Evolutionary conservation across 306 rosid species (phyloP).

Genomic region (Medicago truncatula): MtrunA17r5.0-ANR NC_053046.1:4028501-4029000

Average conservation of each 20-base stretch:
- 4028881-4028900: conserved; percentile 69
- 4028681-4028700: conserved; percentile 29
- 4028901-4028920: conserved; percentile 44
- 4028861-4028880: conserved; percentile 63
- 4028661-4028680: conserved; percentile 29
- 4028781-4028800: conserved; percentile 89
- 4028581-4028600: conserved; percentile 81
- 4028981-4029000: conserved; percentile 64
- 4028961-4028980: conserved; percentile 69
- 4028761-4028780: conserved; percentile 79
- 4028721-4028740: conserved; percentile 74
- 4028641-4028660: conserved; percentile 48
- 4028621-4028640: conserved; percentile 80
- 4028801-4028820: conserved; percentile 83
- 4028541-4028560: conserved; percentile 80
- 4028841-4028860: conserved; percentile 58
- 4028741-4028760: conserved; percentile 95
- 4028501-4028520: conserved; percentile 87
- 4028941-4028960: conserved; percentile 92
- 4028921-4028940: conserved; percentile 78
- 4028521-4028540: conserved; percentile 74
- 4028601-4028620: conserved; percentile 90
- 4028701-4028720: conserved; percentile 7
- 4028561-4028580: conserved; percentile 87
- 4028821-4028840: conserved; percentile 68